phyloP scores from a whole-genome alignment of 345 rosid genomes.

The Eucalyptus sp. region DNA sequence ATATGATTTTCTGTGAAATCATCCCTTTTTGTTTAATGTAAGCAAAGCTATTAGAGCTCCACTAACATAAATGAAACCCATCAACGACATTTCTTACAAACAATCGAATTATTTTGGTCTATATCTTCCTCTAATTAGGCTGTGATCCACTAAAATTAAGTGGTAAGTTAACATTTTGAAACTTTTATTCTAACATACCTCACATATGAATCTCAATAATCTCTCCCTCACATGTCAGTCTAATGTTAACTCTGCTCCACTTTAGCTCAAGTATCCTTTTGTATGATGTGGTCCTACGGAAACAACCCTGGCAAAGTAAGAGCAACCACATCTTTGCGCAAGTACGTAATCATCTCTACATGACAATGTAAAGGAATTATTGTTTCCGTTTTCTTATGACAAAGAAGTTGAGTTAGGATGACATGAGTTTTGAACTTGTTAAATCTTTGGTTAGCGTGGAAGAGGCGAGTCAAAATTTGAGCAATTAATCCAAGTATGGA shows the following conservation, averaged over 20 bases:
- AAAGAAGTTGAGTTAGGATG: neutral
- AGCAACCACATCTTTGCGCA: neutral
- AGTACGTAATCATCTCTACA: neutral
- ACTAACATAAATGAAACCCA: too few species aligned
- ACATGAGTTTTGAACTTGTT: neutral
- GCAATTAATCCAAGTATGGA: neutral
- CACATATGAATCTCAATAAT: too few species aligned
- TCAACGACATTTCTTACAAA: too few species aligned
- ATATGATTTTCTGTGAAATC: neutral
- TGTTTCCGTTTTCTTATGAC: neutral
- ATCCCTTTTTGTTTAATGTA: neutral
- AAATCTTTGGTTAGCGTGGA: neutral
- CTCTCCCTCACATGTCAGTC: too few species aligned
- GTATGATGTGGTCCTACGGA: neutral
- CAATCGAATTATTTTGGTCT: too few species aligned
- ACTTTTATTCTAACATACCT: too few species aligned
- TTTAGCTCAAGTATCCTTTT: too few species aligned
- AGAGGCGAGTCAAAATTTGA: neutral
- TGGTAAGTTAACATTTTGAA: too few species aligned
- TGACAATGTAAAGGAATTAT: neutral
- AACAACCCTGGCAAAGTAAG: neutral
- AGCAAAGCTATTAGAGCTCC: neutral
- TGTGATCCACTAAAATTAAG: too few species aligned
- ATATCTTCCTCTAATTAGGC: too few species aligned
- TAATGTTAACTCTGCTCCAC: too few species aligned